Evolutionary conservation across 495 filamentous ascomycete genomes (phyloP), one percentile per base, ranked within the genome.

Genomic region (Neurospora intermedia): DNA sequence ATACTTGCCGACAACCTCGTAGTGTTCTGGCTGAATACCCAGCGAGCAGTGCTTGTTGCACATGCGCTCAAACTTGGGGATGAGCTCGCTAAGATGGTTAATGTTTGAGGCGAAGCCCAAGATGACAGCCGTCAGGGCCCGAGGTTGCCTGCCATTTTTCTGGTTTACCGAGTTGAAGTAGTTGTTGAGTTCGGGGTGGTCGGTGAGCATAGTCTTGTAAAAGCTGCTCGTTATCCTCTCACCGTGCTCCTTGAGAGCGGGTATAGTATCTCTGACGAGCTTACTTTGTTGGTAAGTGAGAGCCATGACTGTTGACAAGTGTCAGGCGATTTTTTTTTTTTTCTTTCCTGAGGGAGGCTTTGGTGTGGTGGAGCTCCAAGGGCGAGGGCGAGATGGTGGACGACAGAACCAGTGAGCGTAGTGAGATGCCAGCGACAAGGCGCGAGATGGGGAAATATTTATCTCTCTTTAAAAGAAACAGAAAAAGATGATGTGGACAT

Each of bases 41-140:
- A 93, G 85, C 0, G 89, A 91, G 74, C 89, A 91, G 76, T 93
- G 91, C 79, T 92, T 93, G 79, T 91, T 85, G 80, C 89, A 89
- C 77, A 93, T 91, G 73, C 90, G 84, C 81, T 91, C 90, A 20
- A 93, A 83, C 72, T 89, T 89, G 2, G 89, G 86, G 42, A 83
- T 82, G 13, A 93, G 81, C 69, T 86, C 89, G 75, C 85, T 88
- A 23, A 91, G 86, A 81, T 92, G 84, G 81, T 90, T 87, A 80
- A 93, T 92, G 80, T 92, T 86, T 69, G 86, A 81, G 62, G 91
- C 91, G 73, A 92, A 93, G 74, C 87, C 89, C 75, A 89, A 86
- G 72, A 93, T 87, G 35, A 91, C 86, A 71, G 84, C 83, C 5
- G 90, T 90, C 41, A 93, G 82, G 11, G 91, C 90, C 23, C 83